These are phyloP conservation scores for Zalaria obscura DNA, from an alignment of 2,329 filamentous ascomycete species.

Conservation along the genomic window DNA sequence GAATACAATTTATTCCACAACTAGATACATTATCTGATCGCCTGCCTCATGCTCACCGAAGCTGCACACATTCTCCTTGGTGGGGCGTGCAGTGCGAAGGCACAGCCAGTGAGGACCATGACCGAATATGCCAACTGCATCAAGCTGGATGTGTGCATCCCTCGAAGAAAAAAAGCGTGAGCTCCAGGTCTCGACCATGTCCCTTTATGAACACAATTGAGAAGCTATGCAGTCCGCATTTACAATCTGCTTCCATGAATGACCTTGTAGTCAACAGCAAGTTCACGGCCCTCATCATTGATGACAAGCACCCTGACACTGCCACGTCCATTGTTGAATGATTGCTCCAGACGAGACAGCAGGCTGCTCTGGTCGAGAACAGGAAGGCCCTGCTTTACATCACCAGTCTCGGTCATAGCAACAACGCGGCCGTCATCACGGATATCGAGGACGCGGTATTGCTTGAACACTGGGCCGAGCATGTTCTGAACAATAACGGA, in stretches of 20 bases:
- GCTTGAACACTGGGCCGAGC: constrained; percentile 99
- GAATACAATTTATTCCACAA: too few relatives aligned
- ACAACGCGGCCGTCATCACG: constrained; percentile 69
- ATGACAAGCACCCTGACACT: constrained; percentile 92
- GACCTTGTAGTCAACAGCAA: constrained; percentile 98
- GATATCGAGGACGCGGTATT: constrained; percentile 98
- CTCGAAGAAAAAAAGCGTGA: too few relatives aligned
- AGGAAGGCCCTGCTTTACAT: constrained; percentile 90
- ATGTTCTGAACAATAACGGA: constrained; percentile 98
- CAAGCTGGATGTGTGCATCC: too few relatives aligned
- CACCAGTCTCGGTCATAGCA: constrained; percentile 97
- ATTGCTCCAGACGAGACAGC: constrained; percentile 61
- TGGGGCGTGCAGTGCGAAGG: too few relatives aligned
- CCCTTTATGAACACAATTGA: background rate
- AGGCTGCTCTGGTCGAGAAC: constrained; percentile 94
- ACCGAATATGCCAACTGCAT: too few relatives aligned
- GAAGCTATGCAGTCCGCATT: constrained; percentile 4
- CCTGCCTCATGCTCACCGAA: too few relatives aligned
- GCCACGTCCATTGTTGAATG: constrained; percentile 85
- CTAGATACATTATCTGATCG: too few relatives aligned
- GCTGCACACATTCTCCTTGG: too few relatives aligned
- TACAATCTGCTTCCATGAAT: constrained; percentile 66
- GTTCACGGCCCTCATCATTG: constrained; percentile 81
- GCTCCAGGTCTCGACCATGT: background rate
- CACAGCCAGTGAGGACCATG: too few relatives aligned